A percentile compares a stretch with the other conserved stretches of the same genome.
Conservation (phyloP, 176 grass and related monocot species). For the Oryza punctata region DNA sequence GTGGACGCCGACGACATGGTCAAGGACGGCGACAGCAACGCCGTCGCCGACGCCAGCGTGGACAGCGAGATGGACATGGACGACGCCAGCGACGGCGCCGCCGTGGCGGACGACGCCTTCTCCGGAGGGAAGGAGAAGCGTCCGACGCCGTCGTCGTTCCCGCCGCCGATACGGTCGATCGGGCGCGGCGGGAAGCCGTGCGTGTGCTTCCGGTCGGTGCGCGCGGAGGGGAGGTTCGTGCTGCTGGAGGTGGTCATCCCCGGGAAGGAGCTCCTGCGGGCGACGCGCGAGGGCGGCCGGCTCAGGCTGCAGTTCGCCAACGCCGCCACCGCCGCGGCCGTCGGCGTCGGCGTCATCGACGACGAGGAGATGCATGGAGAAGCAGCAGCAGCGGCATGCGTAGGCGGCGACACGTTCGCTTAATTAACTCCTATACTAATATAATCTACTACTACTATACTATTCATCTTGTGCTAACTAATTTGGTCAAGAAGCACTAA, state of each 20-base stretch:
- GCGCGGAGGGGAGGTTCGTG: conserved; percentile 65
- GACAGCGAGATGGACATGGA: background rate
- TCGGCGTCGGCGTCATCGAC: background rate
- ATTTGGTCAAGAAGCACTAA: background rate
- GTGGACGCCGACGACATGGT: conserved; percentile 68
- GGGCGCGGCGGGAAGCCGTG: conserved; percentile 57
- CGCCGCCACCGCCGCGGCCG: conserved; percentile 12
- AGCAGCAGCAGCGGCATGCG: background rate
- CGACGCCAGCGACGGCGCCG: background rate
- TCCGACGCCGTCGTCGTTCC: conserved; percentile 42
- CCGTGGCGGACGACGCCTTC: background rate
- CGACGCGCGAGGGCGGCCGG: conserved; percentile 53
- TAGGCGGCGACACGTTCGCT: background rate
- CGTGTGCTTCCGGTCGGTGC: conserved; percentile 62
- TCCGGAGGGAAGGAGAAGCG: background rate
- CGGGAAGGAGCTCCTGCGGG: conserved; percentile 57
- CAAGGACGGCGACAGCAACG: conserved; percentile 39
- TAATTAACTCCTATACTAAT: background rate
- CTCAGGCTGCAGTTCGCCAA: conserved; percentile 52
- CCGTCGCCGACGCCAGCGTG: conserved; percentile 9
- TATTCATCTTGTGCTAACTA: background rate
- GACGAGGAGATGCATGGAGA: conserved; percentile 10
- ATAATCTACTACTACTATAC: background rate
- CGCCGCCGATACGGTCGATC: conserved; percentile 74
- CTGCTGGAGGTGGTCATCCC: conserved; percentile 69